Percentiles rank a stretch among this genome's conserved stretches.
These are phyloP conservation scores for Deuterostichococcus epilithicus DNA, from an alignment of 139 green algal species.

Conservation along the genomic window DNA sequence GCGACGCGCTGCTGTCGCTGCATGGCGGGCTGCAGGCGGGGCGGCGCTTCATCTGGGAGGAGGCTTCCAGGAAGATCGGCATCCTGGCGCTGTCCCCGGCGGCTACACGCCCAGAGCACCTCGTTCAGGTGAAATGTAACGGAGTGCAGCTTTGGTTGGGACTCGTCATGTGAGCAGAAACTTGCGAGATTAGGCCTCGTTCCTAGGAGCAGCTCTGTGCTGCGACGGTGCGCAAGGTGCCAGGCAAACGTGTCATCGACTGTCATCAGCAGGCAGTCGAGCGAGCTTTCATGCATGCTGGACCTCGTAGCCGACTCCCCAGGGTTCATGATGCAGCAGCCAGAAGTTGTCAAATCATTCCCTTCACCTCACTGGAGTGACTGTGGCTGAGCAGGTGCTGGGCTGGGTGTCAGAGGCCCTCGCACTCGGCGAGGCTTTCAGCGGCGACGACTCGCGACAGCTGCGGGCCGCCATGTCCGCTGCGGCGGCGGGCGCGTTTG, in stretches of 20 bases:
- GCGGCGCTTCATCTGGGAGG: constrained; percentile 39
- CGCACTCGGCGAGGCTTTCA: constrained; percentile 38
- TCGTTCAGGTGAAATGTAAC: constrained; percentile 39
- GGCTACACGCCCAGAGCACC: constrained; percentile 44
- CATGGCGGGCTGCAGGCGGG: constrained; percentile 19
- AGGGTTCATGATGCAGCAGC: too few relatives aligned
- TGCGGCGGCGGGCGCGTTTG: constrained; percentile 3
- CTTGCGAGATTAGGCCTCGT: too few relatives aligned
- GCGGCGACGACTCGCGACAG: constrained; percentile 11
- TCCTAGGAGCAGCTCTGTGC: too few relatives aligned
- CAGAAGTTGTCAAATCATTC: too few relatives aligned
- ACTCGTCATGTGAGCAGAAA: too few relatives aligned
- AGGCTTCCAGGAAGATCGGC: constrained; percentile 25
- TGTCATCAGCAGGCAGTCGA: too few relatives aligned
- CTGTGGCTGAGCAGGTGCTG: constrained; percentile 25
- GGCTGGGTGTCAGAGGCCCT: constrained; percentile 36
- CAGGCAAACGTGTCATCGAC: too few relatives aligned
- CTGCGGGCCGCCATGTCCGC: constrained; percentile 28
- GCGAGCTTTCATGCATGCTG: too few relatives aligned
- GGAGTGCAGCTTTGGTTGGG: too few relatives aligned
- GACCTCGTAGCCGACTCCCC: too few relatives aligned
- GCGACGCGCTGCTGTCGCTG: constrained; percentile 26
- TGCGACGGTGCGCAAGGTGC: too few relatives aligned
- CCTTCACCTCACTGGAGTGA: too few relatives aligned
- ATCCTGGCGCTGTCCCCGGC: constrained; percentile 27